Percentiles rank a stretch among this genome's conserved stretches.
Evolutionary conservation across 331 rosid species (phyloP).

Genomic region (Rosa hybrid): DNA sequence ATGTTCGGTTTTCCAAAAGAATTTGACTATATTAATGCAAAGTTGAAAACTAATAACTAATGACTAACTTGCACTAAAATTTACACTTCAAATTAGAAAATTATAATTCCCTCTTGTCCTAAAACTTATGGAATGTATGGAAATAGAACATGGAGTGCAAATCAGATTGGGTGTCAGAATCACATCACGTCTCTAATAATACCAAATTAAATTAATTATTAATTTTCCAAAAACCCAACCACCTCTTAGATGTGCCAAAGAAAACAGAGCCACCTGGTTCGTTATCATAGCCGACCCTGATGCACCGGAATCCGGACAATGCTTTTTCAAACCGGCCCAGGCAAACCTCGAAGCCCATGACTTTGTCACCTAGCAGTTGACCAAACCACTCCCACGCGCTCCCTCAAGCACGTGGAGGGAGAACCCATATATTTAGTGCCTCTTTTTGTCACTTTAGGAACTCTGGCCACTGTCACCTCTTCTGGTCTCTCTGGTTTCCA

Average conservation of each 20-base stretch:
- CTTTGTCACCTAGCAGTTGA: conserved; percentile 53
- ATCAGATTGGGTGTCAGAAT: not conserved
- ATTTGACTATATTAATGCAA: not conserved
- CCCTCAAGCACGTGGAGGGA: conserved; percentile 25
- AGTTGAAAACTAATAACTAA: not conserved
- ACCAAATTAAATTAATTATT: not conserved
- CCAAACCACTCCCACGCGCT: conserved; percentile 38
- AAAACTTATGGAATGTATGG: not conserved
- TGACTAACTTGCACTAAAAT: not conserved
- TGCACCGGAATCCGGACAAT: conserved; percentile 11
- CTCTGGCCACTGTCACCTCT: conserved; percentile 36
- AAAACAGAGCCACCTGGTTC: conserved; percentile 1
- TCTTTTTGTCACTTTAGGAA: conserved; percentile 47
- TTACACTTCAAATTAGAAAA: too few species aligned
- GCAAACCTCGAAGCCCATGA: conserved; percentile 36
- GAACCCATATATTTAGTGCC: conserved; percentile 5
- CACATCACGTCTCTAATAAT: conserved; percentile 14
- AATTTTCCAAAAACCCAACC: not conserved
- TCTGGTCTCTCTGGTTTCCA: conserved; percentile 43
- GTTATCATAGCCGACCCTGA: not conserved
- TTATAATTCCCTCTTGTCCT: not conserved
- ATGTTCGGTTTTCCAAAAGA: too few species aligned
- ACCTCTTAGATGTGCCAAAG: conserved; percentile 1
- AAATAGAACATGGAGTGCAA: not conserved
- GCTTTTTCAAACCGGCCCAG: conserved; percentile 24